phyloP scores from a whole-genome alignment of 768 basidiomycete genomes.

The Leccinum incarnatum region DNA sequence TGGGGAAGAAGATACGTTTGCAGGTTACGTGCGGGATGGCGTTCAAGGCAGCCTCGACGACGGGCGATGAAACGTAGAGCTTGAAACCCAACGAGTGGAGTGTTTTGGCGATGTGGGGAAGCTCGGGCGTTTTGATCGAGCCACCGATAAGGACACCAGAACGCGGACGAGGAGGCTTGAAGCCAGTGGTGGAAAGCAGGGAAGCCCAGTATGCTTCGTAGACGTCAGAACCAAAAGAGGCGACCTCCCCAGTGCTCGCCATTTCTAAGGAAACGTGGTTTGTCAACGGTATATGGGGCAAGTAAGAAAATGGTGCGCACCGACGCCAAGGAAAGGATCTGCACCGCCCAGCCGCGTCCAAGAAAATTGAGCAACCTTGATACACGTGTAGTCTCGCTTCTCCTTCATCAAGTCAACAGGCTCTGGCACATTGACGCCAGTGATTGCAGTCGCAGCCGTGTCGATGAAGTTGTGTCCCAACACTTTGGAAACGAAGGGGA shows the following conservation, averaged over 20 bases:
- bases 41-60: conserved; percentile 81
- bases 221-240: conserved; percentile 89
- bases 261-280: conserved; percentile 57
- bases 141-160: conserved; percentile 94
- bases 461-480: conserved; percentile 97
- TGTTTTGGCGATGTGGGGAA: conserved; percentile 75
- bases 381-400: conserved; percentile 85
- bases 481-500: conserved; percentile 99
- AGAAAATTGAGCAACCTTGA: conserved; percentile 98
- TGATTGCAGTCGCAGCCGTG: conserved; percentile 84
- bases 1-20: conserved; percentile 94
- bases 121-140: conserved; percentile 83
- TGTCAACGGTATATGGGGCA: conserved; percentile 1
- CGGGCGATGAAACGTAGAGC: conserved; percentile 81
- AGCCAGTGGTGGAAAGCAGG: conserved; percentile 91
- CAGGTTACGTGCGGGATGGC: conserved; percentile 70
- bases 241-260: conserved; percentile 98
- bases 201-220: conserved; percentile 97
- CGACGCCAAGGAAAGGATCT: conserved; percentile 94
- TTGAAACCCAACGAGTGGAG: conserved; percentile 90
- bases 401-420: conserved; percentile 90
- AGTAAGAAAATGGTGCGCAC: conserved; percentile 43
- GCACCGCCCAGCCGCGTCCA: conserved; percentile 97
- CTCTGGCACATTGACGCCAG: conserved; percentile 81
- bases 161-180: conserved; percentile 81